A percentile compares a stretch with the other conserved stretches of the same genome.
These are phyloP conservation scores for Podila verticillata DNA, from an alignment of 192 early-diverging fungal genomes.

Conservation along the genomic window DNA sequence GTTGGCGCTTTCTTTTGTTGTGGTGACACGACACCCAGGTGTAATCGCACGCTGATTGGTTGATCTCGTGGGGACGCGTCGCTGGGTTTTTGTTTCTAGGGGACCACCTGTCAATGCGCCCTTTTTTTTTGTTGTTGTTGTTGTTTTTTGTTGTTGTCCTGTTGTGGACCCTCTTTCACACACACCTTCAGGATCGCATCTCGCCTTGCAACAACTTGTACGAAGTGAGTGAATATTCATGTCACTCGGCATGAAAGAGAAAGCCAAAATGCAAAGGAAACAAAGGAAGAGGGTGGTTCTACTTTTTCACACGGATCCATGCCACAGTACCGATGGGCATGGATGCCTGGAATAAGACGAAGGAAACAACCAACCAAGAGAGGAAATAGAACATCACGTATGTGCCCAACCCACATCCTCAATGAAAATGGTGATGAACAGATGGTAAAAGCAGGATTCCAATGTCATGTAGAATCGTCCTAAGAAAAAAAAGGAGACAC, in stretches of 20 bases:
- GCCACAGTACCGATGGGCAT: no score
- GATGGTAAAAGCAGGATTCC: not conserved
- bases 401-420: no score
- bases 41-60: not conserved
- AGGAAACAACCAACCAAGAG: no score
- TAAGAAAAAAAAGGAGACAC: constrained; percentile 5
- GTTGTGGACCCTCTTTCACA: not conserved
- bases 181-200: not conserved
- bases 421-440: not conserved
- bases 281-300: no score
- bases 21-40: not conserved
- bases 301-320: no score
- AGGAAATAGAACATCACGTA: no score
- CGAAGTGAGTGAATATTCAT: not conserved
- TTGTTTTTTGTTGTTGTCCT: no score
- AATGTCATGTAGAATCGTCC: not conserved
- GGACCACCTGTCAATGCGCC: no score
- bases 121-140: no score
- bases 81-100: not conserved
- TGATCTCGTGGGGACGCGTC: not conserved
- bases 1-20: not conserved
- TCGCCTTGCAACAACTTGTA: not conserved
- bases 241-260: no score
- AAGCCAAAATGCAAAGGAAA: no score
- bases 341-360: no score